Evolutionary conservation across 164 flowering plant species (phyloP).

Genomic region (Vitis cinerea): DNA sequence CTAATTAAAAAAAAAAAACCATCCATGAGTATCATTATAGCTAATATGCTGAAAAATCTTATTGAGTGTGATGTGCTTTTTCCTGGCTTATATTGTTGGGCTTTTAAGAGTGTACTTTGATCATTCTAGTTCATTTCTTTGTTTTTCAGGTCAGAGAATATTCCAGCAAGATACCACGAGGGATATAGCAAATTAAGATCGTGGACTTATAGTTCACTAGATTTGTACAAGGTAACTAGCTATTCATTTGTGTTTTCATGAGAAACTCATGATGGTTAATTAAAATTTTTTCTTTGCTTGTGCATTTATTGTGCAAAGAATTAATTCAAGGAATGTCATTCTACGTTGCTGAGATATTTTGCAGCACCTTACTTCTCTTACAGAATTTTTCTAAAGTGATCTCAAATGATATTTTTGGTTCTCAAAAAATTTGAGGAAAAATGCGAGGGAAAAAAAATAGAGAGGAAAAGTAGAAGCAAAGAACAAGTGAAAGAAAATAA

Average conservation of each 20-base stretch:
- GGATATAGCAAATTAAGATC: constrained; percentile 85
- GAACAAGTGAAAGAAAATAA: too few relatives aligned
- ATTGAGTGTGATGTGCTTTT: background rate
- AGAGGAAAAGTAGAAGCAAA: too few relatives aligned
- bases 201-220: constrained; percentile 81
- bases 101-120: background rate
- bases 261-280: background rate
- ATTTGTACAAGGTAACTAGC: constrained; percentile 73
- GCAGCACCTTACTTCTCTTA: too few relatives aligned
- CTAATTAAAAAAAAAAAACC: too few relatives aligned
- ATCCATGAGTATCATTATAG: too few relatives aligned
- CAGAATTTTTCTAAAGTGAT: background rate
- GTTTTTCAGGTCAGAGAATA: constrained; percentile 54
- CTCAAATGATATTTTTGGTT: constrained; percentile 1
- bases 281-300: background rate
- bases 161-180: constrained; percentile 69
- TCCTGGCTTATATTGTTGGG: background rate
- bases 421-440: too few relatives aligned
- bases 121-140: background rate
- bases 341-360: background rate
- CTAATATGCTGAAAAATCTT: too few relatives aligned
- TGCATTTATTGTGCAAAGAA: too few relatives aligned
- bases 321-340: background rate
- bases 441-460: too few relatives aligned
- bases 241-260: background rate